Evolutionary conservation across 495 filamentous ascomycete species (phyloP), one percentile per base, ranked within the genome.

Genomic region (Penicillium alfredii): DNA sequence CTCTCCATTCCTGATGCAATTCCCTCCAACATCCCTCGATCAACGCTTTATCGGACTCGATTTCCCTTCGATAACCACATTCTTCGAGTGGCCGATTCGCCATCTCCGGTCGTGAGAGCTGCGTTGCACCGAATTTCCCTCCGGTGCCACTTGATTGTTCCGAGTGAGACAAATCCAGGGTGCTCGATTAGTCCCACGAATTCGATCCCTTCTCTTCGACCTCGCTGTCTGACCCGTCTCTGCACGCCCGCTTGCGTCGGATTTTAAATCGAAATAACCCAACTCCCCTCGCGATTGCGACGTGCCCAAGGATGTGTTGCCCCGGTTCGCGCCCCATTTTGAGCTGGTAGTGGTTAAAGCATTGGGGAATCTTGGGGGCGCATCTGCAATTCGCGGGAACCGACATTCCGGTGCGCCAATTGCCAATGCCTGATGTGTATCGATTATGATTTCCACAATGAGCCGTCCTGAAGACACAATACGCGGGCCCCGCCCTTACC

Each of bases 391-490:
- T 30, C 10, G 8, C 35, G 10, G 7, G 30, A 33, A 23, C 12
- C 24, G 38, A 10, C n/a, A 25, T 15, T 22, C 23, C 19, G 30
- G 7, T 24, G 12, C n/a, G n/a, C n/a, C n/a, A n/a, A n/a, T n/a
- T n/a, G n/a, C n/a, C n/a, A 33, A 37, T 14, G 18, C 28, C 36
- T 9, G 12, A 26, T 32, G 13, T 16, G 5, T 27, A 22, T 25
- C 34, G 36, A 38, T 23, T 31, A 65, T 65, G 60, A 45, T 66
- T 35, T 58, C 63, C 45, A 56, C 58, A 26, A 66, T 68, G 60
- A 38, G 48, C 33, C 60, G 60, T 30, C 47, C 65, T 16, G 64
- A 68, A 40, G 64, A 69, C 41, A 59, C 60, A 4, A 42, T 64
- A 20, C 58, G 55, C 36, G 63, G 56, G 26, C 53, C 51, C 38